These are phyloP conservation scores for Hirschfeldia incana DNA, from an alignment of 345 rosid genomes.

Conservation along the genomic window DNA sequence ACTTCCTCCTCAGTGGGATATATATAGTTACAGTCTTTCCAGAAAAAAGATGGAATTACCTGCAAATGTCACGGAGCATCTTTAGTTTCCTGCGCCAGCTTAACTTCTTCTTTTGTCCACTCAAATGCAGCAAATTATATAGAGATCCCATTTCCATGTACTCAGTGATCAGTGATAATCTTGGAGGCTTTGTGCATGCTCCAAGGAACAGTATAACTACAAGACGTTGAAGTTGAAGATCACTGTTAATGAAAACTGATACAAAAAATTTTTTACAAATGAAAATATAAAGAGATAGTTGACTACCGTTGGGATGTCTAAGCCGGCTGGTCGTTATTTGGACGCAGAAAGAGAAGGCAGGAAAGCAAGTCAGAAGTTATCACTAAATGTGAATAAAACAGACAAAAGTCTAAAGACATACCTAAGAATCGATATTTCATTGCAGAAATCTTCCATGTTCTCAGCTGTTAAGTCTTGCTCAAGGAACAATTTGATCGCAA, in stretches of 20 bases:
- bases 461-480: constrained; percentile 97
- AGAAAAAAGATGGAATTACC: constrained; percentile 44
- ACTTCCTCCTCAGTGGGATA: constrained; percentile 2
- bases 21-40: neutral
- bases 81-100: constrained; percentile 85
- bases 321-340: constrained; percentile 69
- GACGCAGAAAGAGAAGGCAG: constrained; percentile 32
- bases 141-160: constrained; percentile 98
- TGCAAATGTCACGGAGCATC: constrained; percentile 96
- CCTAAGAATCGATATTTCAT: constrained; percentile 97
- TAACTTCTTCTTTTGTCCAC: constrained; percentile 88
- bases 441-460: constrained; percentile 98
- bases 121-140: constrained; percentile 77
- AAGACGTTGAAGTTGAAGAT: constrained; percentile 40
- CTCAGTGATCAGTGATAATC: constrained; percentile 90
- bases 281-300: constrained; percentile 5
- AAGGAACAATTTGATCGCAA: constrained; percentile 94
- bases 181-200: constrained; percentile 95
- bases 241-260: constrained; percentile 13
- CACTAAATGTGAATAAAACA: constrained; percentile 4
- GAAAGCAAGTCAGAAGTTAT: constrained; percentile 37
- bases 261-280: constrained; percentile 20
- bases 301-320: constrained; percentile 95
- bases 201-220: constrained; percentile 97
- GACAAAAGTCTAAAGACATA: constrained; percentile 35